Conservation (phyloP, 495 filamentous ascomycete genomes). For the Diplogelasinospora grovesii region DNA sequence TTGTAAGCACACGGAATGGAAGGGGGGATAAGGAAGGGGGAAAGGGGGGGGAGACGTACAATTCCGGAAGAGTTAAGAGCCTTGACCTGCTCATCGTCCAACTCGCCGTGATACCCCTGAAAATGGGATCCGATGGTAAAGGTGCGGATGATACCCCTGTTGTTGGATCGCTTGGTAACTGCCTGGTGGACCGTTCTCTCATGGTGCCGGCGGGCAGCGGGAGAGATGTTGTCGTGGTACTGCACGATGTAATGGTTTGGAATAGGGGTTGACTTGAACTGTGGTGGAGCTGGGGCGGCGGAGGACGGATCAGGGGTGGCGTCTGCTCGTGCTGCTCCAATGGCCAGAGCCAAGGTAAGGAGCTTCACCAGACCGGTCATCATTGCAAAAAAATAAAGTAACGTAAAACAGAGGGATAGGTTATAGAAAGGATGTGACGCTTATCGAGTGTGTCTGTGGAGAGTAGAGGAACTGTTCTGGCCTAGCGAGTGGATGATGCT, state of each 20-base stretch:
- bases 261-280: constrained; percentile 6
- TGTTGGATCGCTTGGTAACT: not conserved
- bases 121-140: constrained; percentile 9
- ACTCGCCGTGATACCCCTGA: constrained; percentile 6
- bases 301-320: too few species aligned
- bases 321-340: too few species aligned
- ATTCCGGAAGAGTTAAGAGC: constrained; percentile 6
- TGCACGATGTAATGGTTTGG: constrained; percentile 14
- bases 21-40: not conserved
- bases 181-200: not conserved
- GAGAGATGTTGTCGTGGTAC: constrained; percentile 4
- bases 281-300: too few species aligned
- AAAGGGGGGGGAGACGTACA: not conserved
- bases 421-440: too few species aligned
- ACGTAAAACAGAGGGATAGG: too few species aligned
- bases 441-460: too few species aligned
- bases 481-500: too few species aligned
- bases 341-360: too few species aligned
- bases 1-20: too few species aligned
- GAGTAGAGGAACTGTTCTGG: too few species aligned
- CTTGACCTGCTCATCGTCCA: not conserved
- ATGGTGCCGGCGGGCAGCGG: not conserved
- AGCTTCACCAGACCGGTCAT: too few species aligned
- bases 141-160: constrained; percentile 2
- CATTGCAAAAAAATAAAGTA: too few species aligned